Percentiles rank a stretch among this genome's conserved stretches.
Conservation (phyloP, 768 basidiomycete species). For the Hortiboletus flavorubellus region DNA sequence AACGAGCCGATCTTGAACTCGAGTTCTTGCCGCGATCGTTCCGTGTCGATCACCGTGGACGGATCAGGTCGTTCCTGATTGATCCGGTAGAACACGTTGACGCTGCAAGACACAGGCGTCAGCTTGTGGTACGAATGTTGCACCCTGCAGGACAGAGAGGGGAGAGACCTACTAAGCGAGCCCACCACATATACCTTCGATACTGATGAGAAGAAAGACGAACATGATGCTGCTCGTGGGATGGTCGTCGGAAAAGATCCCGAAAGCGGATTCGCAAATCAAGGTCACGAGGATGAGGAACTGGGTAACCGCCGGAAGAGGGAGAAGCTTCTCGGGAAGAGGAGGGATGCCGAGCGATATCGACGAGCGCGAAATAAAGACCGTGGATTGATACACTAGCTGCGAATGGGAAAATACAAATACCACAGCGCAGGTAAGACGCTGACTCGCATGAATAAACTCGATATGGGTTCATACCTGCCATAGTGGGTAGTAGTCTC, state of each 20-base stretch:
- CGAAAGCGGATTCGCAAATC: constrained; percentile 63
- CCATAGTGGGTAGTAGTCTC: constrained; percentile 96
- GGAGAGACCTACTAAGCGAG: constrained; percentile 69
- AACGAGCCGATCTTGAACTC: constrained; percentile 92
- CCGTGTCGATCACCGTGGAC: constrained; percentile 44
- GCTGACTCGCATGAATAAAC: not conserved
- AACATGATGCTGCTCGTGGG: constrained; percentile 50
- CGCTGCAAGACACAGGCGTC: constrained; percentile 41
- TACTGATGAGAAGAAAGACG: constrained; percentile 73
- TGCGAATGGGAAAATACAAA: constrained; percentile 24
- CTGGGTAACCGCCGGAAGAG: constrained; percentile 77
- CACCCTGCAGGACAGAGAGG: no score
- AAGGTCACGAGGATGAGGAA: constrained; percentile 57
- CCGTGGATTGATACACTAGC: constrained; percentile 86
- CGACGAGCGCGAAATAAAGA: constrained; percentile 90
- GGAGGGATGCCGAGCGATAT: constrained; percentile 83
- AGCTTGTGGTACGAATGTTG: not conserved
- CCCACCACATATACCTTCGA: constrained; percentile 93
- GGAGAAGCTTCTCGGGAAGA: constrained; percentile 62
- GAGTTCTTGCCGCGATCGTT: constrained; percentile 67
- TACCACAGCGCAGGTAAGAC: not conserved
- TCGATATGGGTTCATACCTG: constrained; percentile 49
- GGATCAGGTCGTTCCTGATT: constrained; percentile 66
- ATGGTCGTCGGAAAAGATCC: constrained; percentile 51
- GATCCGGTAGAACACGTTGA: constrained; percentile 82